Evolutionary conservation across 805 yeast genomes (phyloP).

Genomic region (Lipomyces oligophaga): DNA sequence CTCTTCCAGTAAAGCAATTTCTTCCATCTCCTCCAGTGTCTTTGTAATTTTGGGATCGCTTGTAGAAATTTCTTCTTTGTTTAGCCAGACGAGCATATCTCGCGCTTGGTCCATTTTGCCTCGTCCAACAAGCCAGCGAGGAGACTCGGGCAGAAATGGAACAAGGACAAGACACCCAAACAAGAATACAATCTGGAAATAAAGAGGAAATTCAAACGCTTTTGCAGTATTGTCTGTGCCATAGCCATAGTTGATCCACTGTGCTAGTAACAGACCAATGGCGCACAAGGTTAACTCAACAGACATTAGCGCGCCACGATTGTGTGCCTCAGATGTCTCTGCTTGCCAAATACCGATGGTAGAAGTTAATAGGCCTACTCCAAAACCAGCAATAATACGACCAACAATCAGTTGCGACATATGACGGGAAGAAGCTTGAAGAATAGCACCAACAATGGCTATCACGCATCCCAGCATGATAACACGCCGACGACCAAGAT

Average conservation of each 20-base stretch:
- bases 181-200: conserved; percentile 50
- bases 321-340: conserved; percentile 63
- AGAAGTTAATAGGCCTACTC: conserved; percentile 72
- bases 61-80: not conserved
- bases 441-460: conserved; percentile 56
- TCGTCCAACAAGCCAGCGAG: conserved; percentile 41
- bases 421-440: conserved; percentile 53
- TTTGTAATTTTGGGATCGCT: conserved; percentile 2
- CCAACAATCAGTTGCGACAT: conserved; percentile 73
- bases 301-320: conserved; percentile 64
- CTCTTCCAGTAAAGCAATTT: conserved; percentile 16
- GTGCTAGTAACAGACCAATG: conserved; percentile 72
- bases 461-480: conserved; percentile 55
- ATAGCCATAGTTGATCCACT: conserved; percentile 71
- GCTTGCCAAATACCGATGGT: conserved; percentile 84
- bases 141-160: conserved; percentile 45
- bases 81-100: conserved; percentile 7
- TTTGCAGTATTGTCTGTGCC: conserved; percentile 37
- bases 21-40: conserved; percentile 16
- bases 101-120: conserved; percentile 44
- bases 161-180: conserved; percentile 41
- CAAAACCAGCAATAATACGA: conserved; percentile 61
- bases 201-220: conserved; percentile 50
- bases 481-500: conserved; percentile 61
- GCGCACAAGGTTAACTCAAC: conserved; percentile 70